A percentile compares a stretch with the other conserved stretches of the same genome.
Evolutionary conservation across 2,329 filamentous ascomycete genomes (phyloP).

Genomic region (Celoporthe dispersa): DNA sequence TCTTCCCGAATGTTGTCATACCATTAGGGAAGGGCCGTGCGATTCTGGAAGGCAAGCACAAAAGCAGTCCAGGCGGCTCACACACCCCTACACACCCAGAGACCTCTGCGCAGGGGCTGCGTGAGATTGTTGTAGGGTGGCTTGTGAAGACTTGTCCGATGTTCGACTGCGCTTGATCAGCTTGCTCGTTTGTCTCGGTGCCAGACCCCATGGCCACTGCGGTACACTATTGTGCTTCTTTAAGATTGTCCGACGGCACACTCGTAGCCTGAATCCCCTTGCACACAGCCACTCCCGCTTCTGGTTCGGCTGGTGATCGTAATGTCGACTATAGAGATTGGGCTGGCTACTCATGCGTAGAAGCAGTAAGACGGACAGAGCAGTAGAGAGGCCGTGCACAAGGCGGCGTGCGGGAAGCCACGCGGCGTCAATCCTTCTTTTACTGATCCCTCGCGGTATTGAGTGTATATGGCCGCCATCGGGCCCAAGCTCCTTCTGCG

Average conservation of each 20-base stretch:
- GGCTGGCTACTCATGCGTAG: not conserved
- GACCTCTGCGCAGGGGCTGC: not conserved
- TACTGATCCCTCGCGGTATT: not conserved
- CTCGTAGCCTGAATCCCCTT: not conserved
- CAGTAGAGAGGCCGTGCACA: not conserved
- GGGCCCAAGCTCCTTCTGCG: not conserved
- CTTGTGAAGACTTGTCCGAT: not conserved
- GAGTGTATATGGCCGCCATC: not conserved
- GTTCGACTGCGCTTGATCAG: not conserved
- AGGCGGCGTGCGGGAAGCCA: not conserved
- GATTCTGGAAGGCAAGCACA: slow-evolving; percentile 1
- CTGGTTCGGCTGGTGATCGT: not conserved
- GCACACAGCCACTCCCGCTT: not conserved
- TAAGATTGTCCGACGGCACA: not conserved
- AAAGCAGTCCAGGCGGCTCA: not conserved
- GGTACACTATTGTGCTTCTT: slow-evolving; percentile 10
- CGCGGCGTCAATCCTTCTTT: not conserved
- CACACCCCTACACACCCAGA: not conserved
- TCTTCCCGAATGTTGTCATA: slow-evolving; percentile 17
- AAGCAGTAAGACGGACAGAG: not conserved
- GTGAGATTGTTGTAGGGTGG: not conserved
- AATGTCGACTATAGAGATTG: not conserved
- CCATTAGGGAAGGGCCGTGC: slow-evolving; percentile 11
- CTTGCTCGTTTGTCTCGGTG: not conserved
- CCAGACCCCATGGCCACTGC: slow-evolving; percentile 7